Conservation (phyloP, 1,139 yeast genomes). For the Yamadazyma aaseri region DNA sequence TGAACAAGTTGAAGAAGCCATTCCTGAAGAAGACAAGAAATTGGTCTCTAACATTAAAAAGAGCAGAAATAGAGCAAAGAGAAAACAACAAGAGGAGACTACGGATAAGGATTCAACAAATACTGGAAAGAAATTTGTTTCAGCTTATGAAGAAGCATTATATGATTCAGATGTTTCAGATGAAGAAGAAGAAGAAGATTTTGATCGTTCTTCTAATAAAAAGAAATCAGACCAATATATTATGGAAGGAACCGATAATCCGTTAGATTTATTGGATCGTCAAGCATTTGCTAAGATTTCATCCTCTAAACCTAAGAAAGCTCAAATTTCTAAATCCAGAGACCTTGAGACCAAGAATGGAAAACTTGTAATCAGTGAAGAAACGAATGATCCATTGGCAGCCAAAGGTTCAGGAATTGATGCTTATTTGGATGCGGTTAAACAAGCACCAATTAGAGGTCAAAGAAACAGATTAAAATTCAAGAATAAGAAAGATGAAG, state of each 20-base stretch:
- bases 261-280: conserved; percentile 85
- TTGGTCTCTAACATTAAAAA: conserved; percentile 83
- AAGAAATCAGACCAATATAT: conserved; percentile 53
- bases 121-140: conserved; percentile 53
- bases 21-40: conserved; percentile 87
- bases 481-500: conserved; percentile 58
- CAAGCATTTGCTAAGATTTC: conserved; percentile 84
- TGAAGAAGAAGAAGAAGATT: conserved; percentile 36
- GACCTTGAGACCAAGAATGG: conserved; percentile 58
- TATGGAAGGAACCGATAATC: conserved; percentile 75
- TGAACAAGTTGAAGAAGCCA: conserved; percentile 71
- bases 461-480: conserved; percentile 88
- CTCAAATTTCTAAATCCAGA: conserved; percentile 41
- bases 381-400: conserved; percentile 53
- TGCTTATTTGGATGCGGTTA: conserved; percentile 91
- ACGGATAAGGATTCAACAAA: conserved; percentile 21
- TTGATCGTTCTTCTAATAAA: conserved; percentile 24
- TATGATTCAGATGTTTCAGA: conserved; percentile 58
- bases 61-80: conserved; percentile 78
- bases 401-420: conserved; percentile 61
- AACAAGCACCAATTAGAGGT: conserved; percentile 90
- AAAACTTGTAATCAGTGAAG: conserved; percentile 49
- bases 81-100: conserved; percentile 51
- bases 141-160: conserved; percentile 84
- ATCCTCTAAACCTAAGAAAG: conserved; percentile 71